phyloP scores from a whole-genome alignment of 768 basidiomycete species.

The Pleurotus platypus region DNA sequence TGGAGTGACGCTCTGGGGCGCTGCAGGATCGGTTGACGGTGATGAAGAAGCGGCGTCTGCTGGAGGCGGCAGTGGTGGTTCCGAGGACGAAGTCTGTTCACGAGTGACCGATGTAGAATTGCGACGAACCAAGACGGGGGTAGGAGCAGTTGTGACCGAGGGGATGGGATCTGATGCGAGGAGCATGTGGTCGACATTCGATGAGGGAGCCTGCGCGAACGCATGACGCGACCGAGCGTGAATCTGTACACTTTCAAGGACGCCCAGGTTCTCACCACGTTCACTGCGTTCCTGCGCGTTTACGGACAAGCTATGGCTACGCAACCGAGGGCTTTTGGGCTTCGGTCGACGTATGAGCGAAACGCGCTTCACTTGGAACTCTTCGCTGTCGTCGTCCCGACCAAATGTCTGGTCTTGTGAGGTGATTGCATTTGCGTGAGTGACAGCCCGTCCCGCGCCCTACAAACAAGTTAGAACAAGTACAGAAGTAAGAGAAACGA shows the following conservation, averaged over 20 bases:
- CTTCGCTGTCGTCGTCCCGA: conserved; percentile 60
- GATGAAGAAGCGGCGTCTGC: conserved; percentile 3
- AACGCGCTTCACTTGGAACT: conserved; percentile 30
- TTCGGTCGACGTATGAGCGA: conserved; percentile 21
- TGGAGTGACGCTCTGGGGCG: conserved; percentile 16
- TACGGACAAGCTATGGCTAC: conserved; percentile 62
- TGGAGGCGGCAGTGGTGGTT: conserved; percentile 10
- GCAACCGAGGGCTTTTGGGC: conserved; percentile 34
- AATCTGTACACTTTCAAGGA: conserved; percentile 60
- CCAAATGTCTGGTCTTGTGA: conserved; percentile 44
- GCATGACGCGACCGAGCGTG: conserved; percentile 62
- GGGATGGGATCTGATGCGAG: conserved; percentile 39
- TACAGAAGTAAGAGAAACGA: background rate
- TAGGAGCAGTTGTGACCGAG: conserved; percentile 8
- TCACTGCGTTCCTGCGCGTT: conserved; percentile 37
- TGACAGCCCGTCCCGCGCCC: conserved; percentile 69
- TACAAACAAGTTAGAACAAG: conserved; percentile 19
- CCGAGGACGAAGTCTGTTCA: conserved; percentile 16
- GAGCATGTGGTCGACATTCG: conserved; percentile 31
- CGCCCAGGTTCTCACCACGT: conserved; percentile 42
- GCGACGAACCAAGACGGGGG: conserved; percentile 36
- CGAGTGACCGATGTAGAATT: conserved; percentile 41
- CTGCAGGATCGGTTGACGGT: conserved; percentile 17
- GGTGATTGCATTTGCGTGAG: conserved; percentile 64
- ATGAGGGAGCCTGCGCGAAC: conserved; percentile 33